phyloP scores from a whole-genome alignment of 2,329 filamentous ascomycete species.

The Rutstroemia sydowiana region DNA sequence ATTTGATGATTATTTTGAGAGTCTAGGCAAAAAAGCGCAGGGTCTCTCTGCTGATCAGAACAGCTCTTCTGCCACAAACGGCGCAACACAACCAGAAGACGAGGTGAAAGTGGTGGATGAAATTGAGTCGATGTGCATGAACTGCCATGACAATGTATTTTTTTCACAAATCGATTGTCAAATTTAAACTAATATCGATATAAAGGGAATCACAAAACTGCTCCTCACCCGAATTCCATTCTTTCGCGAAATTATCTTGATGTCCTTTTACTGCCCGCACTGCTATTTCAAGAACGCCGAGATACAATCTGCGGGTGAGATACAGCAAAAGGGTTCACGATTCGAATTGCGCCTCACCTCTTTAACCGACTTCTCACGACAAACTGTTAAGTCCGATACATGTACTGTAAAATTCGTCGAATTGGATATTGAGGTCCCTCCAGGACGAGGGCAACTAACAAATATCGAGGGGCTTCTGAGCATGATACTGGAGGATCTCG shows the following conservation, averaged over 20 bases:
- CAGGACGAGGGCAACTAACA: constrained; percentile 82
- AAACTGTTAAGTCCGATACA: constrained; percentile 87
- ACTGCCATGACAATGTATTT: constrained; percentile 66
- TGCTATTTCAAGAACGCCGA: constrained; percentile 89
- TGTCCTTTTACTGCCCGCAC: constrained; percentile 90
- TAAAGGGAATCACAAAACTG: constrained; percentile 72
- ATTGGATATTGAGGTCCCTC: constrained; percentile 85
- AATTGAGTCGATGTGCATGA: constrained; percentile 79
- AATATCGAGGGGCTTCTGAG: constrained; percentile 85
- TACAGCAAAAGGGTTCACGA: constrained; percentile 80
- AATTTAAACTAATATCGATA: not conserved
- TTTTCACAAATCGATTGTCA: not conserved
- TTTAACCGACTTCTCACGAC: constrained; percentile 69
- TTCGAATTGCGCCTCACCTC: constrained; percentile 75
- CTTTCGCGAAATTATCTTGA: constrained; percentile 95
- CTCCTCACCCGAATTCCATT: constrained; percentile 90
- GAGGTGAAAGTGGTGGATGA: constrained; percentile 54
- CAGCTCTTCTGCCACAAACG: constrained; percentile 21
- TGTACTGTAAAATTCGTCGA: constrained; percentile 83
- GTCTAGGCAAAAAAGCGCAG: constrained; percentile 55
- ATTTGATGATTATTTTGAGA: constrained; percentile 52
- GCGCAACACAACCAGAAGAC: constrained; percentile 31
- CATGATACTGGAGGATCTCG: constrained; percentile 73
- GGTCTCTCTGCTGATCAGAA: constrained; percentile 35
- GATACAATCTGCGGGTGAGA: constrained; percentile 83